Evolutionary conservation across 2,329 filamentous ascomycete species (phyloP).

Genomic region (Emergomyces africanus): DNA sequence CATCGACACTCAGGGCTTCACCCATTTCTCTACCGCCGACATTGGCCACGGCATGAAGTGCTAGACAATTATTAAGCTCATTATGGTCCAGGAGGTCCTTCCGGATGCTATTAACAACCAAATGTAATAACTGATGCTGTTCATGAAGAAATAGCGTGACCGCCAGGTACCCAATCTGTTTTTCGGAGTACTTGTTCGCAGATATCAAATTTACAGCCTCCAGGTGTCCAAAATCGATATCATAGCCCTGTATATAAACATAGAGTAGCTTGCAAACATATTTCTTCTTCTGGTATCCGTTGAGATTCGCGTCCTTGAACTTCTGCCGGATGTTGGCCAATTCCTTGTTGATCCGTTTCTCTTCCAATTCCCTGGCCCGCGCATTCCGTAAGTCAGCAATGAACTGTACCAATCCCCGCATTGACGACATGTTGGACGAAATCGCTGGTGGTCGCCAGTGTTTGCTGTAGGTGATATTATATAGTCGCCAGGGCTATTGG

Average conservation of each 20-base stretch:
- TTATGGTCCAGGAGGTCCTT: slow-evolving; percentile 93
- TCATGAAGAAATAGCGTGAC: slow-evolving; percentile 97
- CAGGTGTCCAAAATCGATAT: slow-evolving; percentile 96
- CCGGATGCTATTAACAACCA: slow-evolving; percentile 96
- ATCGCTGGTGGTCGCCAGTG: neutral
- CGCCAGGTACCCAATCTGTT: slow-evolving; percentile 96
- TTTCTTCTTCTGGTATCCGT: slow-evolving; percentile 99
- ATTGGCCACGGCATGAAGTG: slow-evolving; percentile 94
- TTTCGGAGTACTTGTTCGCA: slow-evolving; percentile 94
- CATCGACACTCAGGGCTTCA: slow-evolving; percentile 80
- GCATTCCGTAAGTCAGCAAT: slow-evolving; percentile 95
- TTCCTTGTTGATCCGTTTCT: slow-evolving; percentile 99
- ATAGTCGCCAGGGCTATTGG: slow-evolving; percentile 4
- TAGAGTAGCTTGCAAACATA: slow-evolving; percentile 99
- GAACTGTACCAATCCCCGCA: slow-evolving; percentile 81
- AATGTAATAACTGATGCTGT: slow-evolving; percentile 85
- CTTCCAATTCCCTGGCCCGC: slow-evolving; percentile 84
- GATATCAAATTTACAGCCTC: slow-evolving; percentile 98
- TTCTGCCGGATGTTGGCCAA: slow-evolving; percentile 97
- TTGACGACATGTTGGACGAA: slow-evolving; percentile 30
- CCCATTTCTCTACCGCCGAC: slow-evolving; percentile 96
- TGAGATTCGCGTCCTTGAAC: slow-evolving; percentile 90
- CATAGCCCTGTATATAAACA: slow-evolving; percentile 98
- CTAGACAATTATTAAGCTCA: slow-evolving; percentile 93
- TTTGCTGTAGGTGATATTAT: neutral